These are phyloP conservation scores for Emergomyces pasteurianus DNA, from an alignment of 2,329 filamentous ascomycete genomes.

Conservation along the genomic window DNA sequence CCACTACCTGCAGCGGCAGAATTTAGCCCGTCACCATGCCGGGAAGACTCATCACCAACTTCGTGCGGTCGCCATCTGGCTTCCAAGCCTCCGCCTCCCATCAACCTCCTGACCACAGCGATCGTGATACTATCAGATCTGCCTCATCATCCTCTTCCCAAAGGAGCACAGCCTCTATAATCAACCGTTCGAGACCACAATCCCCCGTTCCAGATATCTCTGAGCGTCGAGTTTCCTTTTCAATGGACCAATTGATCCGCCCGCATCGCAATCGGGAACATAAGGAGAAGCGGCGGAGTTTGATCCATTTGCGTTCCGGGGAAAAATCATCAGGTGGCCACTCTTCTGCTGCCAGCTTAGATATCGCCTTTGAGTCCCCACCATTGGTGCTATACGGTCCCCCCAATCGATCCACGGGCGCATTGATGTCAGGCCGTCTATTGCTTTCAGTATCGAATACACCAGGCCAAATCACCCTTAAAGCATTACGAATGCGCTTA, in stretches of 20 bases:
- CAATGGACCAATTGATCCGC: slow-evolving; percentile 34
- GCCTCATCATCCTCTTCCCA: slow-evolving; percentile 19
- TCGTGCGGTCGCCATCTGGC: slow-evolving; percentile 29
- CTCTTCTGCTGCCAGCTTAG: slow-evolving; percentile 33
- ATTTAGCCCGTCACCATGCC: slow-evolving; percentile 20
- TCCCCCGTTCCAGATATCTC: slow-evolving; percentile 3
- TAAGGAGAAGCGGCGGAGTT: slow-evolving; percentile 31
- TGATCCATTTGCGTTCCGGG: slow-evolving; percentile 27
- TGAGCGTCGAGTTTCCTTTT: slow-evolving; percentile 31
- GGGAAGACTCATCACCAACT: slow-evolving; percentile 29
- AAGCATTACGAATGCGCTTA: slow-evolving; percentile 61
- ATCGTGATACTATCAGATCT: slow-evolving; percentile 10
- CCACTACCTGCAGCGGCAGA: neutral
- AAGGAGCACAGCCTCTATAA: neutral
- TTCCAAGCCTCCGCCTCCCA: slow-evolving; percentile 20
- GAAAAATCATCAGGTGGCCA: slow-evolving; percentile 21
- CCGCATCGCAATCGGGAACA: slow-evolving; percentile 26
- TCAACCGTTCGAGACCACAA: neutral
- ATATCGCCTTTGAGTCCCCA: slow-evolving; percentile 67
- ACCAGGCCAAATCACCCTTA: slow-evolving; percentile 48
- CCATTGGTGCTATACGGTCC: slow-evolving; percentile 74
- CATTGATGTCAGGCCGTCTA: slow-evolving; percentile 73
- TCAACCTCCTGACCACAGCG: slow-evolving; percentile 15
- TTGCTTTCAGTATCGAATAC: slow-evolving; percentile 48
- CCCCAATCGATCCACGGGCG: slow-evolving; percentile 64